A percentile compares a stretch with the other conserved stretches of the same genome.
These are phyloP conservation scores for Casuarina cunninghamiana DNA, from an alignment of 306 rosid genomes.

Conservation along the genomic window DNA sequence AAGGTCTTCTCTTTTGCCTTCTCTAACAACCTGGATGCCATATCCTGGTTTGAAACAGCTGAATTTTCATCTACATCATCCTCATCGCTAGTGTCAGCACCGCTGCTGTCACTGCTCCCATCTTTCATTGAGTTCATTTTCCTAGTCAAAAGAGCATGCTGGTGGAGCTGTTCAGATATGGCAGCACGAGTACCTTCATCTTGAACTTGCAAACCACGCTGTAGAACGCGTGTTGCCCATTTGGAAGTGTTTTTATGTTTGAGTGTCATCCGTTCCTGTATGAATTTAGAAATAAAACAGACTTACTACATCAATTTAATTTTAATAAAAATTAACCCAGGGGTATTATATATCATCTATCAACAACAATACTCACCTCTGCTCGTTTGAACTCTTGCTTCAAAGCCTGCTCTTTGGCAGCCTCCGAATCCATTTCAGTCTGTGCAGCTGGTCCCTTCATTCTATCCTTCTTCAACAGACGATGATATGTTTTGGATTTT, in stretches of 20 bases:
- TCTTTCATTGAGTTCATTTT: slow-evolving; percentile 76
- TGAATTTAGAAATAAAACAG: slow-evolving; percentile 24
- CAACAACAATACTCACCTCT: slow-evolving; percentile 50
- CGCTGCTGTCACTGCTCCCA: slow-evolving; percentile 57
- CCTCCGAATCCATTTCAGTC: slow-evolving; percentile 69
- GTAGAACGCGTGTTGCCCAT: slow-evolving; percentile 69
- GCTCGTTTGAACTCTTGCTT: slow-evolving; percentile 78
- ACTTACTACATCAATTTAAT: slow-evolving; percentile 13
- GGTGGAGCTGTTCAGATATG: slow-evolving; percentile 65
- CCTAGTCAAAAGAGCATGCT: slow-evolving; percentile 70
- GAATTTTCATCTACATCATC: slow-evolving; percentile 50
- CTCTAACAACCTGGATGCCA: slow-evolving; percentile 54
- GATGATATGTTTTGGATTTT: slow-evolving; percentile 83
- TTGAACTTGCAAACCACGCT: slow-evolving; percentile 73
- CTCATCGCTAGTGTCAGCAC: slow-evolving; percentile 65
- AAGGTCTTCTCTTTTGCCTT: slow-evolving; percentile 77
- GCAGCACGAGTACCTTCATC: slow-evolving; percentile 96
- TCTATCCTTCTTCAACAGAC: slow-evolving; percentile 76
- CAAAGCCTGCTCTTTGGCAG: slow-evolving; percentile 73
- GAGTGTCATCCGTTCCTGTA: slow-evolving; percentile 85
- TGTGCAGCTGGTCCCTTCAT: slow-evolving; percentile 52
- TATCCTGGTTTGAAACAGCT: slow-evolving; percentile 48
- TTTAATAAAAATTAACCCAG: not conserved
- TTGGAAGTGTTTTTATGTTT: slow-evolving; percentile 67
- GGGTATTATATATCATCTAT: not conserved